These are phyloP conservation scores for Botrytis porri DNA, from an alignment of 2,329 filamentous ascomycete genomes.

Conservation along the genomic window DNA sequence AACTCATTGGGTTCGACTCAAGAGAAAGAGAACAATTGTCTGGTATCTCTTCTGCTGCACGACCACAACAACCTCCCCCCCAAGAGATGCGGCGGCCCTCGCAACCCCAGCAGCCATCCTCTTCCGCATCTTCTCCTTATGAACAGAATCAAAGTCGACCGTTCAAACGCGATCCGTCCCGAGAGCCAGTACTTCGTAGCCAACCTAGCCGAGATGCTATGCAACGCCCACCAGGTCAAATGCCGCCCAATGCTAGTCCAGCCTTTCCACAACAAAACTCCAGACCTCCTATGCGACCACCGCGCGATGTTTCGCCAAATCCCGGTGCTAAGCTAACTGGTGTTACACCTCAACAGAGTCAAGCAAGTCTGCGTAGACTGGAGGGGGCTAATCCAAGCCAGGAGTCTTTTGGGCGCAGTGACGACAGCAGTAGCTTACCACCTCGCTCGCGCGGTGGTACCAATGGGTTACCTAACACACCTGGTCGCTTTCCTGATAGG, in stretches of 20 bases:
- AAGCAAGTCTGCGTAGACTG: slow-evolving; percentile 32
- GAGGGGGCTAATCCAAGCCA: slow-evolving; percentile 36
- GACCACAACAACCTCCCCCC: slow-evolving; percentile 23
- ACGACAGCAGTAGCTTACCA: slow-evolving; percentile 34
- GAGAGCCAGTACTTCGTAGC: slow-evolving; percentile 31
- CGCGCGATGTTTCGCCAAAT: slow-evolving; percentile 34
- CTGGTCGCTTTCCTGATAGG: slow-evolving; percentile 37
- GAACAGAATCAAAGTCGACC: slow-evolving; percentile 31
- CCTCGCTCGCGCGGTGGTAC: slow-evolving; percentile 35
- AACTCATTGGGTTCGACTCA: slow-evolving; percentile 77
- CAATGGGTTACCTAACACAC: slow-evolving; percentile 33
- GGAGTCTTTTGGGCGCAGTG: slow-evolving; percentile 36
- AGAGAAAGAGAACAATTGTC: slow-evolving; percentile 74
- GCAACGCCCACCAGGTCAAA: slow-evolving; percentile 30
- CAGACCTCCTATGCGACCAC: slow-evolving; percentile 30
- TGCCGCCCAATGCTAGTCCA: slow-evolving; percentile 21
- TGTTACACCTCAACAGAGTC: slow-evolving; percentile 26
- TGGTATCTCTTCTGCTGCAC: slow-evolving; percentile 44
- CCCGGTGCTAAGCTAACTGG: slow-evolving; percentile 31
- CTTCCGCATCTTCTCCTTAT: slow-evolving; percentile 26
- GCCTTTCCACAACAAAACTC: slow-evolving; percentile 31
- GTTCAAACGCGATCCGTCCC: slow-evolving; percentile 30
- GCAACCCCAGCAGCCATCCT: slow-evolving; percentile 24
- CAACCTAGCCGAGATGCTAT: slow-evolving; percentile 35
- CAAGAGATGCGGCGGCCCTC: slow-evolving; percentile 26